Percentiles rank a stretch among this genome's conserved stretches.
phyloP scores from a whole-genome alignment of 75 land plant genomes.

The Cupressus sempervirens region DNA sequence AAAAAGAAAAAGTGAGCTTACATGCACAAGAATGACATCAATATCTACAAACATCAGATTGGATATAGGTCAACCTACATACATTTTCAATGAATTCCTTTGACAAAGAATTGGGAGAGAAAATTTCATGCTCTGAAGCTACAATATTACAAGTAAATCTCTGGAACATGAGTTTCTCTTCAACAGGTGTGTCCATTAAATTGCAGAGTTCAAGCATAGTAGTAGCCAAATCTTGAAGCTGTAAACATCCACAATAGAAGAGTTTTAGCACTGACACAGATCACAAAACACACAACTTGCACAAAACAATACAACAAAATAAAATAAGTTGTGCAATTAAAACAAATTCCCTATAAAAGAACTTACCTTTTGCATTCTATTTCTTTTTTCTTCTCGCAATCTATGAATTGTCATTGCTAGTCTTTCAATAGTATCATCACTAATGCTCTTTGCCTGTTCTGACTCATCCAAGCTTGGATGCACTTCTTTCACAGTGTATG shows the following conservation, averaged over 20 bases:
- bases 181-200: conserved; percentile 75
- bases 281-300: background rate
- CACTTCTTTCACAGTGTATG: conserved; percentile 49
- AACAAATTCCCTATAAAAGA: background rate
- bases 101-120: conserved; percentile 50
- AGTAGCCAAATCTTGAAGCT: conserved; percentile 82
- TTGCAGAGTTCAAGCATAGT: conserved; percentile 70
- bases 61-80: conserved; percentile 14
- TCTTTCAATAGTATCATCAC: conserved; percentile 57
- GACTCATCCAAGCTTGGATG: conserved; percentile 72
- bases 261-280: background rate
- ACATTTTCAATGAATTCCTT: conserved; percentile 48
- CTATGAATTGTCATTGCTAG: conserved; percentile 35
- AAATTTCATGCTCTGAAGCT: conserved; percentile 66
- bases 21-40: background rate
- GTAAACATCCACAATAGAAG: background rate
- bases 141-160: conserved; percentile 63
- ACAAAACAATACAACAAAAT: background rate
- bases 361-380: conserved; percentile 62
- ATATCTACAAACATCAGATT: background rate
- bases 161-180: conserved; percentile 68
- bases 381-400: conserved; percentile 52
- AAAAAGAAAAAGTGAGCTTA: background rate
- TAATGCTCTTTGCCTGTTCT: conserved; percentile 49
- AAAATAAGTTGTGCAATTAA: background rate